A percentile compares a stretch with the other conserved stretches of the same genome.
phyloP scores from a whole-genome alignment of 208 protist species.

The Acanthamoeba lenticulata region DNA sequence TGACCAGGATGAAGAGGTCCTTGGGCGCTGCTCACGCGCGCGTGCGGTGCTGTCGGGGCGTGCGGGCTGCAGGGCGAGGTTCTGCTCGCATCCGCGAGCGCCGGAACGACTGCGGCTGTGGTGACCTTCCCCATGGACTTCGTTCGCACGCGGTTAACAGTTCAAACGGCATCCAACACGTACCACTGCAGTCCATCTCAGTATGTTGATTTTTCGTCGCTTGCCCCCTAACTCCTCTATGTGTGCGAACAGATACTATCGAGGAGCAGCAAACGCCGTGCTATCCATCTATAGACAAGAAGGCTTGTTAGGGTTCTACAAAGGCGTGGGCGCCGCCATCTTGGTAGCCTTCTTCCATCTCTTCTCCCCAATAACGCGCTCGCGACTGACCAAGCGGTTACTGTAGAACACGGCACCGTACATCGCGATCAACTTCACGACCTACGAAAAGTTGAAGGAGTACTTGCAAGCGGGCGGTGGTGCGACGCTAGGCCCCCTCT shows the following conservation, averaged over 20 bases:
- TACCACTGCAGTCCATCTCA: neutral
- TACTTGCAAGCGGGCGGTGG: neutral
- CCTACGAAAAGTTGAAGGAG: constrained; percentile 40
- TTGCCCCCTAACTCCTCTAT: neutral
- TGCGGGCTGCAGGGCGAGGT: constrained; percentile 86
- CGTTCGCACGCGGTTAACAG: constrained; percentile 88
- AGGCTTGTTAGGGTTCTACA: constrained; percentile 19
- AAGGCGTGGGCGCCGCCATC: neutral
- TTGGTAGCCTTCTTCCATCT: neutral
- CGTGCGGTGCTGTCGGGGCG: neutral
- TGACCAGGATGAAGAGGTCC: neutral
- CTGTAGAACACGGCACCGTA: constrained; percentile 17
- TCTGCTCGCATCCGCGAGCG: neutral
- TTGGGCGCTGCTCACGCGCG: neutral
- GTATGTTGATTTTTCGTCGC: neutral
- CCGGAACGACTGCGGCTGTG: constrained; percentile 91
- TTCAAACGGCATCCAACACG: neutral
- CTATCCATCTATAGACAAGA: neutral
- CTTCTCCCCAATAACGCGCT: no score
- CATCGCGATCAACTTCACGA: constrained; percentile 37
- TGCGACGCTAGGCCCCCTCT: no score
- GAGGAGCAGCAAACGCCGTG: neutral
- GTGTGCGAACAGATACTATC: neutral
- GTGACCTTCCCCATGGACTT: constrained; percentile 94
- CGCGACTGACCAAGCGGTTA: no score